These are phyloP conservation scores for Stagonosporopsis chrysanthemi DNA, from an alignment of 2,329 filamentous ascomycete genomes.

Conservation along the genomic window DNA sequence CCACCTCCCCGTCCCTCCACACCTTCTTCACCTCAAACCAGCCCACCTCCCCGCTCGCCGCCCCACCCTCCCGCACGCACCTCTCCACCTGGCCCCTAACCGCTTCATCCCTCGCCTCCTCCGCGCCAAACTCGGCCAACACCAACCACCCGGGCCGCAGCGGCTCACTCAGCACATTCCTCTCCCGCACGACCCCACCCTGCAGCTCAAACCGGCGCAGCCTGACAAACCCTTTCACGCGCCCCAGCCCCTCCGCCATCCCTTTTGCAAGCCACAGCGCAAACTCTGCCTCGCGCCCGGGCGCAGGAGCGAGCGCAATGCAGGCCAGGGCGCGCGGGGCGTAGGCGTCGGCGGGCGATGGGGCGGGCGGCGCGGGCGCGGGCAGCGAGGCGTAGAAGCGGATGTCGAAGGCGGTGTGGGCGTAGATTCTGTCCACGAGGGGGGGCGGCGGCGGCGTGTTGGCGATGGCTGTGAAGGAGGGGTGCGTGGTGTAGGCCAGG, in stretches of 20 bases:
- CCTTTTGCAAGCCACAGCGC: constrained; percentile 1
- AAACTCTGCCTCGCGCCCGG: neutral
- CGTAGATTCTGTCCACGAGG: neutral
- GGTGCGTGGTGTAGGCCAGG: neutral
- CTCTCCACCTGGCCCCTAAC: neutral
- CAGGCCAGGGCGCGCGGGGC: neutral
- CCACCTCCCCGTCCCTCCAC: constrained; percentile 1
- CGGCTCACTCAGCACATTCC: neutral
- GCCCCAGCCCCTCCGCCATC: neutral
- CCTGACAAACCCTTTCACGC: neutral
- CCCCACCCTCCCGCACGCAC: neutral
- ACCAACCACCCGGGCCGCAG: neutral
- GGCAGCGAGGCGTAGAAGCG: constrained; percentile 5
- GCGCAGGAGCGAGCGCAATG: neutral
- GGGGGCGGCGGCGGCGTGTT: neutral
- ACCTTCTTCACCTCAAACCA: constrained; percentile 13
- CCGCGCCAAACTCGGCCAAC: constrained; percentile 1
- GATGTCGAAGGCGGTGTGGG: constrained; percentile 1
- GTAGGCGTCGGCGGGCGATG: neutral
- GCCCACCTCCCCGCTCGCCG: neutral
- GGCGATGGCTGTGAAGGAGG: neutral
- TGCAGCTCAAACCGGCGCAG: constrained; percentile 3
- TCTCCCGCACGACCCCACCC: neutral
- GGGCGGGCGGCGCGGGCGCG: neutral
- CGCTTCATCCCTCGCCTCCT: neutral